Evolutionary conservation across 1,284 basidiomycete genomes (phyloP).

Genomic region (Puccinia novopanici): DNA sequence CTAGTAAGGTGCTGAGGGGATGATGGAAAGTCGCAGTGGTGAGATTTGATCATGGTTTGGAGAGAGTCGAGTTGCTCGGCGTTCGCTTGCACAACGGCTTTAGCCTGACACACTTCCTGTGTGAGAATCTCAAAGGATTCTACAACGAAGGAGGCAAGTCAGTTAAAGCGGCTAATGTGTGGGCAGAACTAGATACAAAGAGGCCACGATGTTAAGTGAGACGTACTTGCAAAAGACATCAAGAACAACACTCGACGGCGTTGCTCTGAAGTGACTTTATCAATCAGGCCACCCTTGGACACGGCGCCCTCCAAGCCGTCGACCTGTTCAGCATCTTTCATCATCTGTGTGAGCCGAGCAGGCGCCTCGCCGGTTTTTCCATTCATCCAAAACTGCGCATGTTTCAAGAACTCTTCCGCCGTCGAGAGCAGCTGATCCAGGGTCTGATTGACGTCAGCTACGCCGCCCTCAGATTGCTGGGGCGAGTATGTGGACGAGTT

Average conservation of each 20-base stretch:
- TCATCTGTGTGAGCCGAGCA: slow-evolving; percentile 14
- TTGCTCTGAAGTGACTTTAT: slow-evolving; percentile 34
- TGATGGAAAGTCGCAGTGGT: not conserved
- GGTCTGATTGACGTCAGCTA: not conserved
- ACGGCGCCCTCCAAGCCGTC: slow-evolving; percentile 21
- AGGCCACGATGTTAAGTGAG: not conserved
- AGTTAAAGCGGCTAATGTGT: not conserved
- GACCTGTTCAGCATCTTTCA: slow-evolving; percentile 40
- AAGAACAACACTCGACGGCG: slow-evolving; percentile 38
- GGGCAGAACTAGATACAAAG: not conserved
- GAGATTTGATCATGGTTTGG: slow-evolving; percentile 10
- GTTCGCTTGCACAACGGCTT: slow-evolving; percentile 2
- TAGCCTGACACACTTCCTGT: slow-evolving; percentile 16
- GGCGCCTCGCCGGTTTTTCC: slow-evolving; percentile 41
- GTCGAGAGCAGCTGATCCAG: slow-evolving; percentile 23
- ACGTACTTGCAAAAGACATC: slow-evolving; percentile 48
- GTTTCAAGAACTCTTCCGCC: slow-evolving; percentile 38
- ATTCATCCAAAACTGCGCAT: slow-evolving; percentile 49
- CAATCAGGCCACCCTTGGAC: slow-evolving; percentile 36
- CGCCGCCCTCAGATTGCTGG: not conserved
- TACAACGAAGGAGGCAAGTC: not conserved
- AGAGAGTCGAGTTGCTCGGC: slow-evolving; percentile 19
- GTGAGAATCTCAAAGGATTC: slow-evolving; percentile 41
- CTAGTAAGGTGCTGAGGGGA: not conserved
- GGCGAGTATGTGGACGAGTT: not conserved